Base-by-base conservation (phyloP, 805 yeast species). In the Pichia thaimueangensis region DNA sequence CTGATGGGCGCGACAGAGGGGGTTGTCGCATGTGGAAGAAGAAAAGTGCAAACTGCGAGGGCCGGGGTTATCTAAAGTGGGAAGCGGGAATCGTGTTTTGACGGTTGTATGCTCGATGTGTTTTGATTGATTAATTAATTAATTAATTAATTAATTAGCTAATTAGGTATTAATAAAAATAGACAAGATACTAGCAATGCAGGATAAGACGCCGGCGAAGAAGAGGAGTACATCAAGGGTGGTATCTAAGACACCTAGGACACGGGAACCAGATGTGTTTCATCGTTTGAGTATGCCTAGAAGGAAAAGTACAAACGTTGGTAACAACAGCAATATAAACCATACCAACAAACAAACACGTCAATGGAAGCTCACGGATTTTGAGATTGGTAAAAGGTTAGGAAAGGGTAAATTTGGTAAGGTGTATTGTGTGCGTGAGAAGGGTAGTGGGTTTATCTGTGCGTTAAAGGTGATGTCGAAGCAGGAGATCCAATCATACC, bases 401-500 rank as follows among this genome's bases (percentile, higher is more conserved):
- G 98, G 97, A 0, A 87, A 86, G 57, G 98, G 98, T 6, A 87
- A 88, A 60, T 80, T 89, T 55, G 98, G 98, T 8, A 80, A 78
- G 54, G 97, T 93, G 1, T 89, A 87, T 62, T 85, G 96, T 57
- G 97, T 83, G 8, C 72, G 73, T 43, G 96, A 88, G 58, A 80
- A 75, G 50, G 55, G 64, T 28, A 73, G 86, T 0, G 95, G 94
- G 2, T 85, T 76, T 57, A 70, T 91, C 1, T 86, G 94, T 59
- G 98, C 98, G 1, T 65, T 91, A 54, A 91, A 93, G 58, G 93
- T 82, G 3, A 86, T 93, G 96, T 79, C 80, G 45, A 91, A 88
- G 62, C 69, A 71, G 41, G 97, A 89, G 49, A 69, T 91, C 42
- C 70, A 76, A 39, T 79, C 78, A 23, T 77, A 80, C 55, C 83